Evolutionary conservation across 2,329 filamentous ascomycete genomes (phyloP).

Genomic region (Colletotrichum somersetense): DNA sequence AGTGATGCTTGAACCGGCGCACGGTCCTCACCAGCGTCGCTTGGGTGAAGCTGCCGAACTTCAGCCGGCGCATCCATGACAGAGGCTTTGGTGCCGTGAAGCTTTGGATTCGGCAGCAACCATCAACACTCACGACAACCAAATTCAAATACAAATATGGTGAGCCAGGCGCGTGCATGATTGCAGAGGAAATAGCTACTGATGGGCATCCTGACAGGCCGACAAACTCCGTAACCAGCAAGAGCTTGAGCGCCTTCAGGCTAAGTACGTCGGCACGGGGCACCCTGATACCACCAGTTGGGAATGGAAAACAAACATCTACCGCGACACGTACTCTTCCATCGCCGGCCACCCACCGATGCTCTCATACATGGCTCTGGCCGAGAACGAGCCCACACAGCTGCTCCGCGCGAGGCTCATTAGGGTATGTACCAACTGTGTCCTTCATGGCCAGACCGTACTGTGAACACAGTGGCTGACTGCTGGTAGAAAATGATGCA

Average conservation of each 20-base stretch:
- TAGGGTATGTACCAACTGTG: conserved; percentile 63
- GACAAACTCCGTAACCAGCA: conserved; percentile 98
- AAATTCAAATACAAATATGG: conserved; percentile 28
- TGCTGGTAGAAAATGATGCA: conserved; percentile 74
- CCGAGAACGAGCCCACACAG: conserved; percentile 85
- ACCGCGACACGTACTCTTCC: conserved; percentile 90
- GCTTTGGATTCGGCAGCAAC: background rate
- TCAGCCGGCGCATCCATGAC: conserved; percentile 39
- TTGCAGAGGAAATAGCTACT: background rate
- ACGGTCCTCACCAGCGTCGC: conserved; percentile 5
- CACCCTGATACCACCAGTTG: conserved; percentile 97
- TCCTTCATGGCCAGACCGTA: background rate
- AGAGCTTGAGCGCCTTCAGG: conserved; percentile 96
- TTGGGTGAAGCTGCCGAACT: conserved; percentile 30
- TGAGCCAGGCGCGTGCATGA: background rate
- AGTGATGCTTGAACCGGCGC: conserved; percentile 4
- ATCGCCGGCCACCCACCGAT: conserved; percentile 92
- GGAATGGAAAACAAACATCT: conserved; percentile 97
- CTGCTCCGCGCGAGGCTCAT: conserved; percentile 85
- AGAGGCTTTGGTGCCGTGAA: background rate
- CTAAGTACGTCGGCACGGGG: conserved; percentile 95
- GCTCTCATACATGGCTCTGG: conserved; percentile 89
- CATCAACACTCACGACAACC: background rate
- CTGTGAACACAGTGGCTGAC: background rate
- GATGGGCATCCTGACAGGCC: conserved; percentile 66